These are phyloP conservation scores for Dalbergia cochinchinensis DNA, from an alignment of 306 rosid genomes.

Conservation along the genomic window DNA sequence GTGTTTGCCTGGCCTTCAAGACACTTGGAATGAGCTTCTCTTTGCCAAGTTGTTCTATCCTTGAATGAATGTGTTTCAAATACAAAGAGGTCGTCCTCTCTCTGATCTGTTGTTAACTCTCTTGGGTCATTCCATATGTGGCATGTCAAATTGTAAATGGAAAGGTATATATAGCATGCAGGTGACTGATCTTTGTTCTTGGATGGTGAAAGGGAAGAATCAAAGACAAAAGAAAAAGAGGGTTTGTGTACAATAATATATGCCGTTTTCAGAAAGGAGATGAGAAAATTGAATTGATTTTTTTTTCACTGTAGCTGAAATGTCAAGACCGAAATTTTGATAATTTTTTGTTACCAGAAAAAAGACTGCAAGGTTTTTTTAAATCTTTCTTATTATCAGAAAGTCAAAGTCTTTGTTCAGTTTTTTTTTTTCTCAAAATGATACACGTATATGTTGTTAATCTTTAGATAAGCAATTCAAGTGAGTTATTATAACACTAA, in stretches of 20 bases:
- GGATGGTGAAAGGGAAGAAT: conserved; percentile 1
- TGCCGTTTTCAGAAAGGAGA: neutral
- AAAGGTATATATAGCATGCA: neutral
- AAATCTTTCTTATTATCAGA: too few relatives aligned
- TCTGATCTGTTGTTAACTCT: neutral
- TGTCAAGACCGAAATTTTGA: conserved; percentile 13
- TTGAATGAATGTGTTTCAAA: conserved; percentile 28
- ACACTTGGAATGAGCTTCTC: conserved; percentile 98
- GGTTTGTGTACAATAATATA: conserved; percentile 30
- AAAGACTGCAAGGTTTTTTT: neutral
- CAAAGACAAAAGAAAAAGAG: neutral
- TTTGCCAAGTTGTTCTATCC: conserved; percentile 86
- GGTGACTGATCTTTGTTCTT: neutral
- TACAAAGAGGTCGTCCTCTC: neutral
- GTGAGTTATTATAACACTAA: too few relatives aligned
- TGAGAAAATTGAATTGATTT: conserved; percentile 25
- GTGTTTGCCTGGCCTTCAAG: conserved; percentile 99
- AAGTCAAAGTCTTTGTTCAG: too few relatives aligned
- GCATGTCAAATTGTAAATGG: conserved; percentile 20
- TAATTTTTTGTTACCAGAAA: neutral
- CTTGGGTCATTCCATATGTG: neutral
- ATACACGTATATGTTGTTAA: too few relatives aligned
- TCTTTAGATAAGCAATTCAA: too few relatives aligned
- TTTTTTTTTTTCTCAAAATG: too few relatives aligned
- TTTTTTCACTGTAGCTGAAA: conserved; percentile 10